phyloP scores from a whole-genome alignment of 2,329 filamentous ascomycete species.

The Aspergillus hiratsukae region DNA sequence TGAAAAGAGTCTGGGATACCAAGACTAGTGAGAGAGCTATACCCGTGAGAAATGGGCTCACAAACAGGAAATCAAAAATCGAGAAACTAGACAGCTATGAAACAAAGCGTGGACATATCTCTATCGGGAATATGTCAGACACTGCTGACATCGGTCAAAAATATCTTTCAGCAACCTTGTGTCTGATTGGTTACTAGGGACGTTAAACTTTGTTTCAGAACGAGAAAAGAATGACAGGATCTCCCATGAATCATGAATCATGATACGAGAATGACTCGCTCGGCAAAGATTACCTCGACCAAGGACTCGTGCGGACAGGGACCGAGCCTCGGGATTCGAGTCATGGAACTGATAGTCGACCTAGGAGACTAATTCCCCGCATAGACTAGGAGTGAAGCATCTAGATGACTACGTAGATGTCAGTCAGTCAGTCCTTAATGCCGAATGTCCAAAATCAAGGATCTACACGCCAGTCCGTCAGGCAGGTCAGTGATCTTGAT shows the following conservation, averaged over 20 bases:
- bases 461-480: neutral
- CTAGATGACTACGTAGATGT: no score
- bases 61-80: neutral
- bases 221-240: no score
- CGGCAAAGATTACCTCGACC: neutral
- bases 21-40: no score
- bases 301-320: neutral
- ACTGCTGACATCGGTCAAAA: neutral
- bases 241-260: no score
- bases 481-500: neutral
- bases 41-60: neutral
- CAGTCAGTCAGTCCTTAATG: neutral
- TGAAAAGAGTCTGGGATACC: no score
- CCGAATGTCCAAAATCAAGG: neutral
- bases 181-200: neutral
- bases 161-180: neutral
- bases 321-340: no score
- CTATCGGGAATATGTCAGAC: neutral
- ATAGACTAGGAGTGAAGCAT: neutral
- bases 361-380: neutral
- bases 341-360: no score
- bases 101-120: neutral
- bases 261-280: neutral
- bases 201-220: neutral
- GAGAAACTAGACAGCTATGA: neutral